Conservation (phyloP, 2,329 filamentous ascomycete species). For the Apiospora arundinis region DNA sequence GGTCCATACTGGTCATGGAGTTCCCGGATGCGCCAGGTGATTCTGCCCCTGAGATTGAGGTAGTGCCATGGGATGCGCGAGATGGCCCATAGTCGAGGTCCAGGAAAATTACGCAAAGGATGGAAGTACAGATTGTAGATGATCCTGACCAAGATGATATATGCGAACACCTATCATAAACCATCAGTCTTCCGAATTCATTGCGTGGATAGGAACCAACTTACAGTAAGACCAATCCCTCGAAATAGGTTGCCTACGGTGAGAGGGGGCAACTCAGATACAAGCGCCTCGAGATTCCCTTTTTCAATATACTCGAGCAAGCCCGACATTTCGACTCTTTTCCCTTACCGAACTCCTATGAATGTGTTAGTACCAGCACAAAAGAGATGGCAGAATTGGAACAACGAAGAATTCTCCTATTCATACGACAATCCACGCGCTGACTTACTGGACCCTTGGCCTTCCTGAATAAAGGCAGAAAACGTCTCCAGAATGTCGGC, state of each 20-base stretch:
- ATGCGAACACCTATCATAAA: not conserved
- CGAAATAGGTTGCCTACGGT: not conserved
- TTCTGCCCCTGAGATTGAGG: slow-evolving; percentile 26
- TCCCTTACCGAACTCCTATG: not conserved
- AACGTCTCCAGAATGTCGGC: not conserved
- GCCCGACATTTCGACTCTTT: not conserved
- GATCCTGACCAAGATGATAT: not conserved
- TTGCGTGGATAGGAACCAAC: not conserved
- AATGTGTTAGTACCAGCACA: not conserved
- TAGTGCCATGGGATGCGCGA: slow-evolving; percentile 23
- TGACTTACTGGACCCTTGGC: not conserved
- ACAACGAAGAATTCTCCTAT: not conserved
- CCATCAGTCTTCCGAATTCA: not conserved
- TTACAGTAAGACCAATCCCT: not conserved
- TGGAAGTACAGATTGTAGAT: slow-evolving; percentile 34
- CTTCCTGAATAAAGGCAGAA: not conserved
- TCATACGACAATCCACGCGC: not conserved
- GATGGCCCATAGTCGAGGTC: slow-evolving; percentile 30
- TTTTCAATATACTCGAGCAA: not conserved
- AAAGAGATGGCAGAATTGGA: not conserved
- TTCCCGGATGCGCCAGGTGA: slow-evolving; percentile 27
- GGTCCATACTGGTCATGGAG: slow-evolving; percentile 45
- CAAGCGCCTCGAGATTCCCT: not conserved
- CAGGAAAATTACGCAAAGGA: slow-evolving; percentile 33
- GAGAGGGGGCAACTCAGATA: not conserved